Conservation (phyloP, 2,329 filamentous ascomycete genomes). For the Fonsecaea erecta region DNA sequence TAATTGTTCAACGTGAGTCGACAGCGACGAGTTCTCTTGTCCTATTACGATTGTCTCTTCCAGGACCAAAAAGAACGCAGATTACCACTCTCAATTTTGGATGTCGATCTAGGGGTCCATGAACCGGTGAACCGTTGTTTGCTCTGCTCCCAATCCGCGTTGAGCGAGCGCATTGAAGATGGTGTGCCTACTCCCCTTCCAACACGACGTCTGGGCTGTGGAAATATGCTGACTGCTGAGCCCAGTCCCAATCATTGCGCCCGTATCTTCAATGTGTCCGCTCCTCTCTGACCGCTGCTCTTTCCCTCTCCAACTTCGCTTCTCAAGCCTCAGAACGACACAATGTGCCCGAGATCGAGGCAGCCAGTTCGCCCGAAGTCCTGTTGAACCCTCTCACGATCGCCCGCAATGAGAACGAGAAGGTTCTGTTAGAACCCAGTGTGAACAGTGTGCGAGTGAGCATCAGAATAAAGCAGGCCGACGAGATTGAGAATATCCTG, state of each 20-base stretch:
- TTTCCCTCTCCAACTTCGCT: constrained; percentile 95
- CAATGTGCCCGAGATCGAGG: constrained; percentile 98
- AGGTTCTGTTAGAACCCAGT: constrained; percentile 92
- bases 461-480: constrained; percentile 99
- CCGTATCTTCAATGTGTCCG: constrained; percentile 97
- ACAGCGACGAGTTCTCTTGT: background rate
- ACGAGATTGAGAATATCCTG: constrained; percentile 97
- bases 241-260: constrained; percentile 89
- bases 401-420: constrained; percentile 95
- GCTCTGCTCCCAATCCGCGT: background rate
- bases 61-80: background rate
- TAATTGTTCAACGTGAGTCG: background rate
- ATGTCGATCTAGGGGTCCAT: constrained; percentile 15
- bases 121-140: constrained; percentile 14
- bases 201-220: background rate
- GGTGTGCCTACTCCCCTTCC: constrained; percentile 23
- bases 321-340: constrained; percentile 95
- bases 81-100: background rate
- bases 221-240: constrained; percentile 38
- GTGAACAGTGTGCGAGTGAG: constrained; percentile 96
- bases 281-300: constrained; percentile 88
- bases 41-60: background rate
- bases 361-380: constrained; percentile 88
- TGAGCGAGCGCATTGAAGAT: constrained; percentile 32
- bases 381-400: constrained; percentile 88